Base-by-base conservation (phyloP, 495 filamentous ascomycete genomes). In the Daldinia concentrica region DNA sequence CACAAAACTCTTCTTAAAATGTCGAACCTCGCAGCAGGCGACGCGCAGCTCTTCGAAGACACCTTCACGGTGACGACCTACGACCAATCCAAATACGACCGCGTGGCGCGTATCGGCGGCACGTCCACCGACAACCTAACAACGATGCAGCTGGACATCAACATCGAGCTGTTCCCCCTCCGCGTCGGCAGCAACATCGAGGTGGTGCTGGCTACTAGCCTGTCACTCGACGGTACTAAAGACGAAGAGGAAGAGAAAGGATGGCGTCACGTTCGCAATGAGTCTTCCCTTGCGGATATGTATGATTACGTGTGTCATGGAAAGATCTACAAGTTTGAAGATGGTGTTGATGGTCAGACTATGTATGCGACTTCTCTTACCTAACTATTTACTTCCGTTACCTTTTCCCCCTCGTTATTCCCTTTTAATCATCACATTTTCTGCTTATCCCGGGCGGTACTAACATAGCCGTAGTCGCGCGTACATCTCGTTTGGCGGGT, bases 231-330 rank as follows among this genome's bases (percentile, higher is more conserved):
- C 77, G 96, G 96, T 65, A 83, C 78, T 65, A 92, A 91, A 80
- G 86, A 88, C 71, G 86, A 87, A 62, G 67, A 68, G 26, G 74
- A 79, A 24, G 82, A 82, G 65, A 85, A 84, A 71, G 91, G 93
- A 50, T 97, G 94, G 94, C 89, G 93, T 76, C 91, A 94, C 55
- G 85, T 90, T 27, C 86, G 84, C 71, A 90, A 87, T 32, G 93
- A 97, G 77, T 81, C 87, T 57, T 92, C 88, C 11, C 83, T 99
- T 41, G 94, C 95, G 22, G 94, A 98, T 79, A 89, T 92, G 79
- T 99, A 89, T 68, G 96, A 99, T 74, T 99, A 99, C 79, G 95
- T 98, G 51, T 97, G 94, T 80, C 89, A 97, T 80, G 95, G 95
- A 66, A 98, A 98, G 88, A 90, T 97, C 36, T 99, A 99, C 83